These are phyloP conservation scores for Xylariaceae sp. DNA, from an alignment of 2,329 filamentous ascomycete species.

Conservation along the genomic window DNA sequence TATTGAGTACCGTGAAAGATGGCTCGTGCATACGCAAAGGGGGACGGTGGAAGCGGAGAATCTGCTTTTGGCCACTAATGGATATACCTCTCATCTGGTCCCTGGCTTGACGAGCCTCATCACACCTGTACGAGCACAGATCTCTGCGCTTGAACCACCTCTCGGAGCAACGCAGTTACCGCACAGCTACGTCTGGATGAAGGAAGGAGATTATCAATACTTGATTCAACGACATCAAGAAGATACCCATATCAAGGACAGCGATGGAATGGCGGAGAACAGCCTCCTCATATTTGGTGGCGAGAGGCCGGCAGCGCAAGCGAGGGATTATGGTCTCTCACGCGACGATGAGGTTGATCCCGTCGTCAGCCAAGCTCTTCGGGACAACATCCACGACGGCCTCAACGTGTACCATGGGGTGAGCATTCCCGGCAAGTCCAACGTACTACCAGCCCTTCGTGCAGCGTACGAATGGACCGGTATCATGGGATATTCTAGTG, in stretches of 20 bases:
- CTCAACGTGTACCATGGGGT: conserved; percentile 34
- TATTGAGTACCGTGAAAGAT: conserved; percentile 38
- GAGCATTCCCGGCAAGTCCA: conserved; percentile 35
- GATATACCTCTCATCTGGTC: conserved; percentile 72
- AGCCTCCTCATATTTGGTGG: conserved; percentile 63
- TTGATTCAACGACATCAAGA: conserved; percentile 14
- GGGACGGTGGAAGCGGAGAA: conserved; percentile 59
- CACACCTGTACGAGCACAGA: conserved; percentile 67
- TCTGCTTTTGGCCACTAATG: conserved; percentile 79
- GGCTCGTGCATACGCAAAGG: conserved; percentile 63
- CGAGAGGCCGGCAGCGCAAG: conserved; percentile 54
- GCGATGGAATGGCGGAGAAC: not conserved
- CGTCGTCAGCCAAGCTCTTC: conserved; percentile 53
- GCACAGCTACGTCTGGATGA: conserved; percentile 17
- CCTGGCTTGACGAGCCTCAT: conserved; percentile 62
- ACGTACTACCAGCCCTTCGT: conserved; percentile 31
- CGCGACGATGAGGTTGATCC: conserved; percentile 59
- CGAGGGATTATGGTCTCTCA: conserved; percentile 52
- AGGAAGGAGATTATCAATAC: conserved; percentile 11
- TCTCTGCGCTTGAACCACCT: conserved; percentile 62
- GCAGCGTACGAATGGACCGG: conserved; percentile 69
- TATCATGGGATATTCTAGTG: conserved; percentile 72
- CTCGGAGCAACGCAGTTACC: conserved; percentile 14
- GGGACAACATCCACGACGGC: too few species aligned
- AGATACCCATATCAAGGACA: conserved; percentile 7